Base-by-base conservation (phyloP, 2,329 filamentous ascomycete genomes). In the Penicillium sp. region DNA sequence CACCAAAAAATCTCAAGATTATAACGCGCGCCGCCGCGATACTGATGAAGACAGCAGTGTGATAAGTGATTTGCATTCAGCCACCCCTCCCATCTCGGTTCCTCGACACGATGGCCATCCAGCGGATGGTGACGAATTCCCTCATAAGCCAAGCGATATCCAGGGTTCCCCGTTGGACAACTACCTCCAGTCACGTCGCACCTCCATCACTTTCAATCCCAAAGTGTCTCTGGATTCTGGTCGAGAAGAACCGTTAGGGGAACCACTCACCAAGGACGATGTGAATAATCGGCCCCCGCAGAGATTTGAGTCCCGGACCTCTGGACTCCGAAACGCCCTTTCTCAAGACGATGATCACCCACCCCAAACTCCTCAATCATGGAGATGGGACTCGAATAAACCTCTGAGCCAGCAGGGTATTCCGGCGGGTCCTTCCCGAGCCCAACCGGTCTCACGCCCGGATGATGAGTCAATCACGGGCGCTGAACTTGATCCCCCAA, bases 71-170 rank as follows among this genome's bases (percentile, higher is more conserved):
- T 63, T 75, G 50, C 73, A 75, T 67, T 75, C 73, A 58, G 70
- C 67, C 44, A 78, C 76, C 37, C 74, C 75, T 56, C 76, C 76
- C 29, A 77, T 79, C 49, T 71, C 73, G 48, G 77, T 79, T n/a
- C 77, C 77, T 44, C 72, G 74, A 52, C 58, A 67, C 48, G 71
- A 72, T 60, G 72, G 75, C 20, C 66, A 66, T 37, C 59, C 62
- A 18, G 23, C 57, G 3, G 58, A 58, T 43, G 64, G 72, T 37
- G 63, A 70, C 37, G 66, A 60, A 41, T 75, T 67, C 40, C 70
- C 71, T 15, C 70, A 75, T 54, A 70, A 73, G 49, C 72, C 73
- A 37, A 70, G 73, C 23, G 72, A 73, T 50, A 52, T 72, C 12
- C 67, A 67, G 12, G 66, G 68, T 4, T 75, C 74, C 2, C 73